Evolutionary conservation across 176 grass and related monocot species (phyloP).

Genomic region (Carex scoparia): DNA sequence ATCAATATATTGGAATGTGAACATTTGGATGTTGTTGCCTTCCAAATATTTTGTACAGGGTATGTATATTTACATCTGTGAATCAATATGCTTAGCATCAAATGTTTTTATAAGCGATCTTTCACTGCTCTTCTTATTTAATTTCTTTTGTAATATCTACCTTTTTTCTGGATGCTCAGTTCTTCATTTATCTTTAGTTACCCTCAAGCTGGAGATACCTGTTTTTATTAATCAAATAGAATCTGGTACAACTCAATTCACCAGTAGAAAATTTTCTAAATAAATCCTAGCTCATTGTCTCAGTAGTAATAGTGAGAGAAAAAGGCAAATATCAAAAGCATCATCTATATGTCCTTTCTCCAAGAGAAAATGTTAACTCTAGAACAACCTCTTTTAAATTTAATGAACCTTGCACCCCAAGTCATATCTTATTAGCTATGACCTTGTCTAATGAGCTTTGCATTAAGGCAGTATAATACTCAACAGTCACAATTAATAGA

Average conservation of each 20-base stretch:
- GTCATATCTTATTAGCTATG: neutral
- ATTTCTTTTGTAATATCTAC: too few species aligned
- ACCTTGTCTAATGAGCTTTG: constrained; percentile 1
- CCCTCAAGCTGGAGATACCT: neutral
- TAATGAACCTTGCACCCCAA: neutral
- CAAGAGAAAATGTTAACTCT: neutral
- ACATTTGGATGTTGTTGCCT: neutral
- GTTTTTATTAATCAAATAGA: neutral
- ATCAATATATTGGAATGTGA: neutral
- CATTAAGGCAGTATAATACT: neutral
- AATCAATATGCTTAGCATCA: neutral
- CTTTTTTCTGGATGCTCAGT: too few species aligned
- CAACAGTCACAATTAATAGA: neutral
- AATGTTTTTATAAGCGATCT: too few species aligned
- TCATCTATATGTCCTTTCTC: neutral
- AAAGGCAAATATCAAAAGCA: neutral
- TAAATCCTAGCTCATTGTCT: neutral
- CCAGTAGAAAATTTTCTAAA: neutral
- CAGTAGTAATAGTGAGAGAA: neutral
- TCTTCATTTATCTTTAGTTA: neutral
- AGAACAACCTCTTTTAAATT: neutral
- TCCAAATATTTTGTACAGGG: neutral
- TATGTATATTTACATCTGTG: neutral
- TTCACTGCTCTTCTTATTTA: too few species aligned
- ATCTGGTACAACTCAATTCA: neutral